These are phyloP conservation scores for Pythium pyrilobum DNA, from an alignment of 352 stramenopile species.

Conservation along the genomic window DNA sequence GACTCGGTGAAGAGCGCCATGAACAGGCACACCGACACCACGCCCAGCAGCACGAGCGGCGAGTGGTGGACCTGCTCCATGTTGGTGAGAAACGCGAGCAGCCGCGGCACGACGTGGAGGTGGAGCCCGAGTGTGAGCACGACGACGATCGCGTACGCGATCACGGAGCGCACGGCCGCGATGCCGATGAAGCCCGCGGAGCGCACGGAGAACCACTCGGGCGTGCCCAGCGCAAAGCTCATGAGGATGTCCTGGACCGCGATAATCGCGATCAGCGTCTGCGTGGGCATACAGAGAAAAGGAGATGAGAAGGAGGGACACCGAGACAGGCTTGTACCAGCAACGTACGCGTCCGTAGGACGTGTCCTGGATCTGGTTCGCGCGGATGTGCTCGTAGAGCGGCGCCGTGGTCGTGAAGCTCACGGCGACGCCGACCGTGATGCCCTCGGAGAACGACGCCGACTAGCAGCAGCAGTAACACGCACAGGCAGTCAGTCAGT, in stretches of 20 bases:
- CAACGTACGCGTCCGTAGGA: slow-evolving; percentile 62
- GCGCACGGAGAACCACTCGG: slow-evolving; percentile 79
- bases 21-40: slow-evolving; percentile 80
- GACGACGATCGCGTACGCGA: slow-evolving; percentile 71
- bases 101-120: slow-evolving; percentile 56
- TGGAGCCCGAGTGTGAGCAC: slow-evolving; percentile 64
- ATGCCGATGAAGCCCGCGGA: slow-evolving; percentile 69
- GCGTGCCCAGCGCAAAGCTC: slow-evolving; percentile 80
- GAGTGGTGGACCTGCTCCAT: slow-evolving; percentile 84
- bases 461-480: slow-evolving; percentile 30
- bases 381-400: slow-evolving; percentile 76
- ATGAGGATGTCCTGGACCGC: slow-evolving; percentile 81
- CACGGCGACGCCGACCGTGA: slow-evolving; percentile 72
- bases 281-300: slow-evolving; percentile 1
- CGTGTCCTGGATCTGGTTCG: slow-evolving; percentile 76
- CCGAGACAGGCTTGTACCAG: not conserved
- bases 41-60: slow-evolving; percentile 69
- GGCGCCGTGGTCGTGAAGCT: slow-evolving; percentile 83
- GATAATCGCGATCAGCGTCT: slow-evolving; percentile 84
- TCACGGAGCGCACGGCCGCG: slow-evolving; percentile 56
- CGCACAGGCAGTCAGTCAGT: not conserved
- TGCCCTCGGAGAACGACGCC: slow-evolving; percentile 60
- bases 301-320: not conserved
- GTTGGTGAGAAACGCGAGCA: slow-evolving; percentile 64
- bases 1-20: slow-evolving; percentile 83